Evolutionary conservation across 2,329 filamentous ascomycete species (phyloP).

Genomic region (Fusarium guadeloupense): DNA sequence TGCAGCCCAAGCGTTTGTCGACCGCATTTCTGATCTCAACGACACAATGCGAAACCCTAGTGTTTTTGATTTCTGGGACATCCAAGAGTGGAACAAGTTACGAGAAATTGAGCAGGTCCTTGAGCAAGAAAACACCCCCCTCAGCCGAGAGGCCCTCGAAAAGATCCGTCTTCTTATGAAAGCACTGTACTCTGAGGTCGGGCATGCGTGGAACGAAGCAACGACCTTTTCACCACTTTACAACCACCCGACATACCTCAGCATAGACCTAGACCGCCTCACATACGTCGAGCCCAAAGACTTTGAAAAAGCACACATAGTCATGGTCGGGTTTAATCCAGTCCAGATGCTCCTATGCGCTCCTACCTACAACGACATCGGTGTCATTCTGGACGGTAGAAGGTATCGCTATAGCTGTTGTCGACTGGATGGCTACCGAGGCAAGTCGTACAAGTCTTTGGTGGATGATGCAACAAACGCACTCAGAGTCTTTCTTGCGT

Average conservation of each 20-base stretch:
- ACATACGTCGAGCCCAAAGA: conserved; percentile 49
- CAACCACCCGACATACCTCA: not conserved
- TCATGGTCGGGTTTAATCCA: conserved; percentile 26
- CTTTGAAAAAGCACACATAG: conserved; percentile 23
- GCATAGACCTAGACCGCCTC: conserved; percentile 49
- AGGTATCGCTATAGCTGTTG: conserved; percentile 9
- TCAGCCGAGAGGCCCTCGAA: conserved; percentile 17
- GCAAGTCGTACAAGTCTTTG: conserved; percentile 1
- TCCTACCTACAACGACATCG: conserved; percentile 48
- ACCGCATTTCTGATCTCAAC: conserved; percentile 51
- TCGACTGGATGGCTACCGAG: not conserved
- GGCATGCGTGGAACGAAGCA: conserved; percentile 23
- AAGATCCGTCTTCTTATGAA: conserved; percentile 38
- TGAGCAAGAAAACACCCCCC: not conserved
- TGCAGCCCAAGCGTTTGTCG: conserved; percentile 62
- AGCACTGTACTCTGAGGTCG: conserved; percentile 26
- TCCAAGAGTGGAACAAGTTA: conserved; percentile 49
- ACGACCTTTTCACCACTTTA: not conserved
- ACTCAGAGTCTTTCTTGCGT: conserved; percentile 19
- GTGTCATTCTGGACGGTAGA: conserved; percentile 16
- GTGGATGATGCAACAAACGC: conserved; percentile 3
- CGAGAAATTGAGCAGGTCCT: conserved; percentile 42
- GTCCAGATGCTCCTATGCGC: conserved; percentile 45
- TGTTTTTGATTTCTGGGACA: conserved; percentile 44
- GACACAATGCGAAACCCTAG: conserved; percentile 47